Conservation (phyloP, 352 stramenopile genomes). For the Discostella stelligera region DNA sequence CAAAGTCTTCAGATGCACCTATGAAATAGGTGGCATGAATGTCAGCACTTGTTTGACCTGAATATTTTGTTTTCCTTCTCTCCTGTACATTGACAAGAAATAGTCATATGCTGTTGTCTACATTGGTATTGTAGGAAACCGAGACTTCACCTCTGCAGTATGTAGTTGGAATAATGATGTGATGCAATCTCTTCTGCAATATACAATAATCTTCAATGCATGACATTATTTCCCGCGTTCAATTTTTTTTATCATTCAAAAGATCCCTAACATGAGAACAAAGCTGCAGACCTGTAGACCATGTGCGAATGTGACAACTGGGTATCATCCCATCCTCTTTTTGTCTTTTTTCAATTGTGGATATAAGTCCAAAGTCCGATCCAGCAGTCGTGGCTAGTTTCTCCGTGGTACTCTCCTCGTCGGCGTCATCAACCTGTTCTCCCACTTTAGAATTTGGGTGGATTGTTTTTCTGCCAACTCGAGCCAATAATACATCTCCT, state of each 20-base stretch:
- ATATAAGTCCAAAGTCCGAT: slow-evolving; percentile 40
- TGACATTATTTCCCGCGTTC: too few relatives aligned
- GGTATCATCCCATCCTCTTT: slow-evolving; percentile 27
- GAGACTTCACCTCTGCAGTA: too few relatives aligned
- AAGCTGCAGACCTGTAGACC: slow-evolving; percentile 40
- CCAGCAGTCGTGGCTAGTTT: neutral
- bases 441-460: slow-evolving; percentile 38
- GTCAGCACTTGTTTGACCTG: too few relatives aligned
- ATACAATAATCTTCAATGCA: too few relatives aligned
- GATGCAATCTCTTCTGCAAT: too few relatives aligned
- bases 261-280: slow-evolving; percentile 31
- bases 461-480: slow-evolving; percentile 20
- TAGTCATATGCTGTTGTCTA: too few relatives aligned
- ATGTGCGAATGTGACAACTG: slow-evolving; percentile 35
- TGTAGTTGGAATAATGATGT: too few relatives aligned
- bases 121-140: too few relatives aligned
- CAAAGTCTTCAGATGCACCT: too few relatives aligned
- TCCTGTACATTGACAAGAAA: too few relatives aligned
- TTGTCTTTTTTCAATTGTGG: slow-evolving; percentile 23
- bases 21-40: too few relatives aligned
- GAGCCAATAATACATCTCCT: slow-evolving; percentile 41
- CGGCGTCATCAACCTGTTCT: slow-evolving; percentile 20
- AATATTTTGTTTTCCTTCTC: too few relatives aligned
- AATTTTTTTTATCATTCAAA: slow-evolving; percentile 10
- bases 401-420: slow-evolving; percentile 2